These are phyloP conservation scores for Pseudocercospora cruenta DNA, from an alignment of 2,329 filamentous ascomycete genomes.

Conservation along the genomic window DNA sequence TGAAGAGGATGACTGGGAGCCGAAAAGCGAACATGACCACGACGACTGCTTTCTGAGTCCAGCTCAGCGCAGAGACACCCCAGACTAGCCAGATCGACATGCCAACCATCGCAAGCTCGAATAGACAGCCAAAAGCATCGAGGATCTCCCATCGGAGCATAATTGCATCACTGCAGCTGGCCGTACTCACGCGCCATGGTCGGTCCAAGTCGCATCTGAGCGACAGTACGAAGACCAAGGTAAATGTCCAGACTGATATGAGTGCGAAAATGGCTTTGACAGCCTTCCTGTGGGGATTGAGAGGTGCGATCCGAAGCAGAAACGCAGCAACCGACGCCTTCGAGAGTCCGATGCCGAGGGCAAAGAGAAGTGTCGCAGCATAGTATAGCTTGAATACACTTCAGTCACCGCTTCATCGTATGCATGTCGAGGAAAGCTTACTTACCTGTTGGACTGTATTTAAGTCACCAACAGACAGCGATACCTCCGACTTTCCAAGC, in stretches of 20 bases:
- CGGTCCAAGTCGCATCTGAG: conserved; percentile 23
- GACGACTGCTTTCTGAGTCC: conserved; percentile 4
- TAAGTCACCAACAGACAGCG: not conserved
- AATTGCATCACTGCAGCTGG: conserved; percentile 7
- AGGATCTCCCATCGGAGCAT: conserved; percentile 11
- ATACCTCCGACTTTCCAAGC: conserved; percentile 13
- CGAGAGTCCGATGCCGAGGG: conserved; percentile 14
- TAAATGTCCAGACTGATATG: conserved; percentile 12
- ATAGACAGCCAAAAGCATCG: not conserved
- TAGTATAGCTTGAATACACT: conserved; percentile 17
- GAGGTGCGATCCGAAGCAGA: conserved; percentile 18
- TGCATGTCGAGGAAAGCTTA: not conserved
- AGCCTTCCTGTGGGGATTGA: conserved; percentile 8
- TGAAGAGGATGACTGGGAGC: conserved; percentile 21
- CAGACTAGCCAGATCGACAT: conserved; percentile 19
- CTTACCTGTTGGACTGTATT: conserved; percentile 10
- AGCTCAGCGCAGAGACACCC: conserved; percentile 5
- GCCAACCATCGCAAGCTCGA: conserved; percentile 17
- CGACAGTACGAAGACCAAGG: conserved; percentile 17
- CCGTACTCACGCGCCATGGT: conserved; percentile 18
- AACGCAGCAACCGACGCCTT: conserved; percentile 17
- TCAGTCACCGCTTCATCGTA: not conserved
- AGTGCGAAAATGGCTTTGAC: conserved; percentile 5
- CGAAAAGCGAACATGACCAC: conserved; percentile 21
- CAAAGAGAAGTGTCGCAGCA: conserved; percentile 19